Conservation (phyloP, 2,329 filamentous ascomycete genomes). For the Aotearoamyces nothofagi region DNA sequence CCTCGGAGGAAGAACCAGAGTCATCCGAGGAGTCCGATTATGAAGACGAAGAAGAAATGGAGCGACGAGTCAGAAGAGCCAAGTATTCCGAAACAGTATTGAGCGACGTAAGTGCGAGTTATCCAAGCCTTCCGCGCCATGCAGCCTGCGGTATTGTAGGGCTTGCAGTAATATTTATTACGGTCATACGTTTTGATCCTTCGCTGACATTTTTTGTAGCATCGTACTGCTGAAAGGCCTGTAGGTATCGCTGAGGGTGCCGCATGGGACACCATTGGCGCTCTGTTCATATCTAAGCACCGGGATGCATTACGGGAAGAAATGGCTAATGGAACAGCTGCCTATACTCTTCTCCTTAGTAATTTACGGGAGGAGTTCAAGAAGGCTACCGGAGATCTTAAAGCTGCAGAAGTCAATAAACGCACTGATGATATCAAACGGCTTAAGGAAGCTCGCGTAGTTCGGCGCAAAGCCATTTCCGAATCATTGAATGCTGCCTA, state of each 20-base stretch:
- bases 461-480: slow-evolving; percentile 32
- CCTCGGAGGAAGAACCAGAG: neutral
- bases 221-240: too few relatives aligned
- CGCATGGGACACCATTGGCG: slow-evolving; percentile 36
- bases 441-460: slow-evolving; percentile 26
- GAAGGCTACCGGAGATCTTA: slow-evolving; percentile 12
- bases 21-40: too few relatives aligned
- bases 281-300: slow-evolving; percentile 30
- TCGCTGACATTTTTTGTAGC: too few relatives aligned
- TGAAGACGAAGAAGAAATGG: too few relatives aligned
- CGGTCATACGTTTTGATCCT: too few relatives aligned
- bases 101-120: too few relatives aligned
- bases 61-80: too few relatives aligned
- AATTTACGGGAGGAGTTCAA: slow-evolving; percentile 16
- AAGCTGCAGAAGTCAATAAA: slow-evolving; percentile 12
- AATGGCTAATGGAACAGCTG: slow-evolving; percentile 16
- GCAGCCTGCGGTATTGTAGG: too few relatives aligned
- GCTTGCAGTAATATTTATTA: too few relatives aligned
- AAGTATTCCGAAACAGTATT: too few relatives aligned
- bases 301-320: slow-evolving; percentile 13
- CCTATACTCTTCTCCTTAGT: slow-evolving; percentile 17
- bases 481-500: slow-evolving; percentile 37
- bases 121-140: too few relatives aligned
- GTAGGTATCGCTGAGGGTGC: slow-evolving; percentile 29
- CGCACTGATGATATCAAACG: slow-evolving; percentile 17